A percentile compares a stretch with the other conserved stretches of the same genome.
Conservation (phyloP, 805 yeast genomes). For the Starmerella cellae region DNA sequence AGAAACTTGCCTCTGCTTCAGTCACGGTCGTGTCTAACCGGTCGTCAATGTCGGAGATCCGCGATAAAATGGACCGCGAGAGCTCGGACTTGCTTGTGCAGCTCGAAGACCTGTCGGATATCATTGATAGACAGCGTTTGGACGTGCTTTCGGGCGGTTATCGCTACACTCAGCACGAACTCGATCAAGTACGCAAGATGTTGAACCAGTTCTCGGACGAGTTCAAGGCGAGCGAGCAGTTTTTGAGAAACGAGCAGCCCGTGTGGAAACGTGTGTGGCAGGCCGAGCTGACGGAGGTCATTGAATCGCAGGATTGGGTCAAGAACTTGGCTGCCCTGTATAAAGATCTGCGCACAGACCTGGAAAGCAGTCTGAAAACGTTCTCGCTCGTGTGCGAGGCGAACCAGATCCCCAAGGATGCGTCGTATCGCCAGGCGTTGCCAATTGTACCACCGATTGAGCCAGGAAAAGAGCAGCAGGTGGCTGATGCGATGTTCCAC, state of each 20-base stretch:
- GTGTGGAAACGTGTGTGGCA: slow-evolving; percentile 91
- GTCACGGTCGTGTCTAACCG: slow-evolving; percentile 24
- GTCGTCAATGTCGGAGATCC: slow-evolving; percentile 63
- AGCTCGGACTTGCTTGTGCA: slow-evolving; percentile 60
- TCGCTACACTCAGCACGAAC: slow-evolving; percentile 60
- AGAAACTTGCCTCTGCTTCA: slow-evolving; percentile 35
- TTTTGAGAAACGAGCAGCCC: slow-evolving; percentile 57
- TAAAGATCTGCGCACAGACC: slow-evolving; percentile 65
- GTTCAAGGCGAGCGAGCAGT: slow-evolving; percentile 43
- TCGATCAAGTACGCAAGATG: slow-evolving; percentile 53
- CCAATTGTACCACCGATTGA: slow-evolving; percentile 31
- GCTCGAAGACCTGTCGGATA: slow-evolving; percentile 85
- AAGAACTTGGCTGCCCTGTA: slow-evolving; percentile 80
- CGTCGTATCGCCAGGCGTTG: slow-evolving; percentile 11
- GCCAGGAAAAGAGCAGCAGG: slow-evolving; percentile 14
- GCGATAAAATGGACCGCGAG: slow-evolving; percentile 56
- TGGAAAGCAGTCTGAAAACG: slow-evolving; percentile 68
- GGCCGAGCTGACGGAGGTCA: slow-evolving; percentile 70
- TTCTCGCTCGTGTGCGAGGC: slow-evolving; percentile 44
- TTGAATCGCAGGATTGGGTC: slow-evolving; percentile 88
- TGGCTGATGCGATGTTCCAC: slow-evolving; percentile 44
- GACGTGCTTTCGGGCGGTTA: slow-evolving; percentile 90
- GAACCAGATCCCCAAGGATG: slow-evolving; percentile 8
- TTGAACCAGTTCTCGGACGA: slow-evolving; percentile 43
- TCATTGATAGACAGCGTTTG: slow-evolving; percentile 74